Evolutionary conservation across 305 asterid species (phyloP), one percentile per base, ranked within the genome.

Genomic region (Fraxinus xanthoxyloides): DNA sequence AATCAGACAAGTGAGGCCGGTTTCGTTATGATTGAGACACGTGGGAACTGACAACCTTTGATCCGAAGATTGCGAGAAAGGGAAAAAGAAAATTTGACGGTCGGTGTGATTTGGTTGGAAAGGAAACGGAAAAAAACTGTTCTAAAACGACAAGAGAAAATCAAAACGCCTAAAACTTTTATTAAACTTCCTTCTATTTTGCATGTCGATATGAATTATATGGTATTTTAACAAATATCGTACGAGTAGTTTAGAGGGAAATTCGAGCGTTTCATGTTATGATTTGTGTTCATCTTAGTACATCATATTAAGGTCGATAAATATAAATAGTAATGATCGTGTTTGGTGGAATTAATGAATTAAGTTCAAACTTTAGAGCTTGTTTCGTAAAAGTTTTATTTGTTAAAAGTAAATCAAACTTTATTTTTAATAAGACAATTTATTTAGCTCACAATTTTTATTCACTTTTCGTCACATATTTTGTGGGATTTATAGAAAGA

Each of bases 51-150:
- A 81, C 87, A 81, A 81, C 78, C 84, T 76, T 23, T 61, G 86
- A 84, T 89, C 93, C 91, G 89, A 82, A 86, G 89, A 87, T 87
- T 86, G 93, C 92, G 92, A 85, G 86, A 81, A n/a, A 40, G 48
- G 1, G 35, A 32, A 80, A 79, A 74, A 82, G 67, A 56, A 59
- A 77, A 32, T 69, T 84, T 82, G 87, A 85, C 86, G 83, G 85
- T 85, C 86, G 83, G 85, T 85, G 83, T 1, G 75, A 69, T 70
- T 70, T 70, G 13, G 75, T 70, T 9, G n/a, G 34, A 63, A 63
- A 65, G 65, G 26, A 54, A 54, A 54, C 65, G 2, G 4, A 21
- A 8, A 15, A 17, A 59, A 59, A 59, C 35, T 26, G 72, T 65
- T 1, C 7, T 10, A 15, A 70, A 70, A 31, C 43, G 75, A 70